phyloP scores from a whole-genome alignment of 371 early-diverging fungal species.

The Mucor piriformis region DNA sequence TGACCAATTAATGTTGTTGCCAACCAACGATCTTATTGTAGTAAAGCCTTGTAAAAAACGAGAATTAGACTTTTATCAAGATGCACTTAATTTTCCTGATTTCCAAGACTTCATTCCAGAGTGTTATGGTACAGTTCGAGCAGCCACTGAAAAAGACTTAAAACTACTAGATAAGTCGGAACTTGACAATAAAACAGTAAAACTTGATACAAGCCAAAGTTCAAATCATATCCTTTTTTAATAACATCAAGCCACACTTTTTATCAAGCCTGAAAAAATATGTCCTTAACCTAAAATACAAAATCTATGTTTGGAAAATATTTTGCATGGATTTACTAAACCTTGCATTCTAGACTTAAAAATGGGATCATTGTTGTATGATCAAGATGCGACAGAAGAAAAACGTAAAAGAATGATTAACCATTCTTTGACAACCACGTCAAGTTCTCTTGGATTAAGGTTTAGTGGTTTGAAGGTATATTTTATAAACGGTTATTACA shows the following conservation, averaged over 20 bases:
- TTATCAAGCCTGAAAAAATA: too few species aligned
- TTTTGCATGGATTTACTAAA: constrained; percentile 65
- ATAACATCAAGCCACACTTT: not conserved
- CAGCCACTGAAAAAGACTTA: constrained; percentile 39
- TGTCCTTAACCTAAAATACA: constrained; percentile 33
- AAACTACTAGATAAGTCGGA: constrained; percentile 23
- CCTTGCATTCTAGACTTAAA: constrained; percentile 84
- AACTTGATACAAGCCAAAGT: constrained; percentile 6
- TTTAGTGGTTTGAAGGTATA: constrained; percentile 69
- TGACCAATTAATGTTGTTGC: constrained; percentile 52
- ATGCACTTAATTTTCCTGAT: constrained; percentile 51
- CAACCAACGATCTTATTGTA: constrained; percentile 58
- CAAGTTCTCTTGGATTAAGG: constrained; percentile 56
- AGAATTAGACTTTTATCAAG: constrained; percentile 72
- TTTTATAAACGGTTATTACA: not conserved
- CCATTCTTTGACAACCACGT: constrained; percentile 64
- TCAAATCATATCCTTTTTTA: constrained; percentile 54
- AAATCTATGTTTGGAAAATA: constrained; percentile 74
- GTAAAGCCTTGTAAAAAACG: constrained; percentile 64
- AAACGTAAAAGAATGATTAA: constrained; percentile 65
- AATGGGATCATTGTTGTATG: constrained; percentile 69
- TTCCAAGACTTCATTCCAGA: constrained; percentile 68
- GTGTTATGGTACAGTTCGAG: constrained; percentile 67
- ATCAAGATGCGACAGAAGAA: constrained; percentile 60
- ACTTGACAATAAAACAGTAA: constrained; percentile 3